Percentiles rank a stretch among this genome's conserved stretches.
These are phyloP conservation scores for Cladosporium velox DNA, from an alignment of 2,329 filamentous ascomycete species.

Conservation along the genomic window DNA sequence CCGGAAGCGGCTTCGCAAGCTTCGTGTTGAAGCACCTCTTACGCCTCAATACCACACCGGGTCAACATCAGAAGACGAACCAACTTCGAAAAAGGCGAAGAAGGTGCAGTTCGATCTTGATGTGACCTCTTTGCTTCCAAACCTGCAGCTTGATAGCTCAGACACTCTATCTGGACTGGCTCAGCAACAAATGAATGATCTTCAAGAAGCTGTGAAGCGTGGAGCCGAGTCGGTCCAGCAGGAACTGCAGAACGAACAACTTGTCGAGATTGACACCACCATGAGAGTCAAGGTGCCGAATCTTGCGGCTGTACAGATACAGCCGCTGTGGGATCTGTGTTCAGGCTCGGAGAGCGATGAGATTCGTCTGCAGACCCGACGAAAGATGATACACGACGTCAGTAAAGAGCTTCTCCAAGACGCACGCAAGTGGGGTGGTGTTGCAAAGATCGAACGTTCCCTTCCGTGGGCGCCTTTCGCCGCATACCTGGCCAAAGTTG, in stretches of 20 bases:
- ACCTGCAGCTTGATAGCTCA: conserved; percentile 32
- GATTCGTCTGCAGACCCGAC: conserved; percentile 35
- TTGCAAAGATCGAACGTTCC: conserved; percentile 42
- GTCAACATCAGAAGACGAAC: conserved; percentile 30
- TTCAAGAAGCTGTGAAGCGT: conserved; percentile 39
- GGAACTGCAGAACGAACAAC: conserved; percentile 33
- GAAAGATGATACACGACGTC: conserved; percentile 38
- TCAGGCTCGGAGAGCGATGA: conserved; percentile 21
- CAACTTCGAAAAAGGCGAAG: conserved; percentile 44
- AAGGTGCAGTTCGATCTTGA: conserved; percentile 43
- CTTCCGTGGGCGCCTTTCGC: conserved; percentile 54
- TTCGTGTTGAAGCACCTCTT: conserved; percentile 51
- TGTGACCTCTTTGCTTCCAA: conserved; percentile 39
- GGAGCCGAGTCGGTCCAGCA: conserved; percentile 41
- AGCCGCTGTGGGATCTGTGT: conserved; percentile 51
- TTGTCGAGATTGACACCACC: conserved; percentile 51
- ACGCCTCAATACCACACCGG: conserved; percentile 40
- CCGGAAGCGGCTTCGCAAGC: conserved; percentile 38
- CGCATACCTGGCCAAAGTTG: conserved; percentile 41
- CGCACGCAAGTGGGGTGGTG: conserved; percentile 44
- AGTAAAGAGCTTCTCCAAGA: conserved; percentile 35
- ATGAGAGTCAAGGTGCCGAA: conserved; percentile 52
- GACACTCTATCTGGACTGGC: conserved; percentile 25
- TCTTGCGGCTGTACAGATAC: conserved; percentile 46
- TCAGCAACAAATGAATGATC: conserved; percentile 37